Conservation (phyloP, 768 basidiomycete genomes). For the Basidioascus undulatus region DNA sequence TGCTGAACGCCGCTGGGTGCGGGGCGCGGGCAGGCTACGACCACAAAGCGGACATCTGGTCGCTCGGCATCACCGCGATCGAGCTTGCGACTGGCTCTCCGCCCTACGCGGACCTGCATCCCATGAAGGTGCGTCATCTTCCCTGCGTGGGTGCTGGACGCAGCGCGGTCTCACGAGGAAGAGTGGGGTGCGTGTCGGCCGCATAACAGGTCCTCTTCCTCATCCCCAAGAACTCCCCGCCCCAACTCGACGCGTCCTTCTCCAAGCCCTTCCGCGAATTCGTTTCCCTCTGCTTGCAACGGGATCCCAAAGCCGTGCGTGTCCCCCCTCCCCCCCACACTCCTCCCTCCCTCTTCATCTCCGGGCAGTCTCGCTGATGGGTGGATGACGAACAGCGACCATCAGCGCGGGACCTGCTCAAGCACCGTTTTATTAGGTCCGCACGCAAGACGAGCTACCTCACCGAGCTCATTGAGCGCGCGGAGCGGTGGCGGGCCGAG, state of each 20-base stretch:
- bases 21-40: no score
- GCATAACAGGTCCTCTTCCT: constrained; percentile 88
- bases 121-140: constrained; percentile 79
- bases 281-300: constrained; percentile 70
- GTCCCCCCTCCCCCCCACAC: neutral
- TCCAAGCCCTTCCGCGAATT: constrained; percentile 87
- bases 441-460: constrained; percentile 87
- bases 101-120: constrained; percentile 92
- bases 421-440: constrained; percentile 84
- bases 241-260: constrained; percentile 52
- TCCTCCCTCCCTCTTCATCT: constrained; percentile 9
- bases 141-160: neutral
- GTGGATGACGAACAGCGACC: no score
- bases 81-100: constrained; percentile 95
- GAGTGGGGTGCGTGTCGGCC: neutral
- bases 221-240: constrained; percentile 93
- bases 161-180: neutral
- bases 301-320: constrained; percentile 74
- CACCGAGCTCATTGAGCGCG: constrained; percentile 83
- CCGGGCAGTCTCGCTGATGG: constrained; percentile 4
- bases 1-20: no score
- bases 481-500: constrained; percentile 78
- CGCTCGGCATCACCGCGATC: constrained; percentile 86
- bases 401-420: constrained; percentile 76
- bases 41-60: constrained; percentile 98